Evolutionary conservation across 805 yeast species (phyloP), one percentile per base, ranked within the genome.

Genomic region (Phaffomyces antillensis): DNA sequence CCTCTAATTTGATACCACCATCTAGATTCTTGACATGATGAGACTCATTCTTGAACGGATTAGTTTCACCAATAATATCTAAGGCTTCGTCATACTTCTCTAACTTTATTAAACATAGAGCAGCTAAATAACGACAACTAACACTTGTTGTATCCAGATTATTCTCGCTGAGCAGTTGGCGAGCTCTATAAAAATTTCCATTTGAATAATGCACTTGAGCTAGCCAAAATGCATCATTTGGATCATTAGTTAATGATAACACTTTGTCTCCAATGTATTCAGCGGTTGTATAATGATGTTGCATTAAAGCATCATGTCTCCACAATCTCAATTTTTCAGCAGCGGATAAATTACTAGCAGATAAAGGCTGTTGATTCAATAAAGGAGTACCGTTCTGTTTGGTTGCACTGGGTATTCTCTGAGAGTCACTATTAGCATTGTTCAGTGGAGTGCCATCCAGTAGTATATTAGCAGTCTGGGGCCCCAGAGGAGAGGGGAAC

Each of bases 161-260:
- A 43, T 73, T 77, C 13, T 77, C 73, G 16, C 78, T 64, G 18
- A 91, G 70, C 36, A 90, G 63, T 50, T 81, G 81, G 42, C 88
- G 76, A 2, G 95, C 96, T 31, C 96, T 71, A 36, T 82, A 73
- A 62, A 79, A 89, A 58, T 85, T 78, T 11, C 91, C 91, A 45
- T 78, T 79, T 45, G 80, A 70, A 62, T 79, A 87, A 61, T 84
- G 81, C 5, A 86, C 95, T 66, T 91, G 96, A 0, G 96, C 96
- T 28, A 91, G 71, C 96, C 97, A 90, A 63, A 88, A 91, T 11
- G 96, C 96, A 61, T 91, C 98, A 57, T 83, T 86, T 13, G 96
- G 85, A 58, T 90, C 96, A 47, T 75, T 73, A 0, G 97, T 89
- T 48, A 93, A 66, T 1, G 89, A 77, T 36, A 87, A 72, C 8